Evolutionary conservation across 306 rosid genomes (phyloP).

Genomic region (Adenanthera pavonina): DNA sequence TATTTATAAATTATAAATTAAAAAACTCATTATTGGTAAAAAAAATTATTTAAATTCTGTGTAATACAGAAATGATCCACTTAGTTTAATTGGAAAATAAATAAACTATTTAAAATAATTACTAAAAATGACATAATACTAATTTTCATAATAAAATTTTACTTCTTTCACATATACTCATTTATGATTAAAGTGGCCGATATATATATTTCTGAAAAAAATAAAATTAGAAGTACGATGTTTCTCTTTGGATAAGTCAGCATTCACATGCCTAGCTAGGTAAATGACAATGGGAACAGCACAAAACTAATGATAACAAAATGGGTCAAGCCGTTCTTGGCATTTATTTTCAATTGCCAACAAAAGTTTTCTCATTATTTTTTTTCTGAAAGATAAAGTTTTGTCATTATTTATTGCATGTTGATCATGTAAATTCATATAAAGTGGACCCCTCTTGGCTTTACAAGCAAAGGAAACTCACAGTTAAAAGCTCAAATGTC

Average conservation of each 20-base stretch:
- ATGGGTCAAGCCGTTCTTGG: slow-evolving; percentile 63
- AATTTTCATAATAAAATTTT: too few relatives aligned
- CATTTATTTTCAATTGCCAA: slow-evolving; percentile 25
- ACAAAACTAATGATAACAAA: slow-evolving; percentile 61
- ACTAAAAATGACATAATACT: too few relatives aligned
- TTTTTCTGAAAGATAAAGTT: not conserved
- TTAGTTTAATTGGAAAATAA: too few relatives aligned
- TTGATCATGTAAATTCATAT: slow-evolving; percentile 41
- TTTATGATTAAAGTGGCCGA: too few relatives aligned
- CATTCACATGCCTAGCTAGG: slow-evolving; percentile 50
- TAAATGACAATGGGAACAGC: slow-evolving; percentile 74
- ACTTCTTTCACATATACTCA: too few relatives aligned
- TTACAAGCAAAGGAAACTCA: slow-evolving; percentile 1
- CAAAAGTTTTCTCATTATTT: not conserved
- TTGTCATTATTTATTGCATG: slow-evolving; percentile 39
- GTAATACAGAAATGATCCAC: too few relatives aligned
- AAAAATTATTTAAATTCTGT: too few relatives aligned
- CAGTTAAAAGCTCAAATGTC: slow-evolving; percentile 38
- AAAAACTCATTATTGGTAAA: too few relatives aligned
- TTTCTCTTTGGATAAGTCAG: slow-evolving; percentile 41
- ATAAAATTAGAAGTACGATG: too few relatives aligned
- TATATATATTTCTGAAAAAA: too few relatives aligned
- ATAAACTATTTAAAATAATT: too few relatives aligned
- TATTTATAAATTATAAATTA: too few relatives aligned
- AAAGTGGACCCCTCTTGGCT: slow-evolving; percentile 35